Evolutionary conservation across 2,329 filamentous ascomycete species (phyloP).

Genomic region (Exophiala sp.): DNA sequence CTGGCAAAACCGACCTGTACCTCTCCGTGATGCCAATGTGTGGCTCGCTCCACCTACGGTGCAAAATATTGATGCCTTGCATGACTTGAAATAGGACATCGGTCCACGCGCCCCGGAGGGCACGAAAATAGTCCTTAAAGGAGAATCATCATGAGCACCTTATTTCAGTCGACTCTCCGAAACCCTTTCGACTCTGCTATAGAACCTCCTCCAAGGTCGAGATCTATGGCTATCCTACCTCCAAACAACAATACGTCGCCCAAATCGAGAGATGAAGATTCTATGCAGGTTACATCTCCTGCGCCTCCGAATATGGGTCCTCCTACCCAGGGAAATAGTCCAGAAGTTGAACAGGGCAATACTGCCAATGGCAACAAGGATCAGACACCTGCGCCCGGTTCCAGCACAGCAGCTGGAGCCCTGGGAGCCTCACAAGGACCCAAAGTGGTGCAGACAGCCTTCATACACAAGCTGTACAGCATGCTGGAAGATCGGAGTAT

Average conservation of each 20-base stretch:
- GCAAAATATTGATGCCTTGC: slow-evolving; percentile 23
- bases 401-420: slow-evolving; percentile 33
- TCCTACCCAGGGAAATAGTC: slow-evolving; percentile 43
- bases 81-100: slow-evolving; percentile 23
- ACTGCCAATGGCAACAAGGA: slow-evolving; percentile 32
- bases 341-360: slow-evolving; percentile 46
- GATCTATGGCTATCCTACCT: slow-evolving; percentile 26
- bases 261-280: slow-evolving; percentile 40
- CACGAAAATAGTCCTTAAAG: slow-evolving; percentile 10
- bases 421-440: slow-evolving; percentile 72
- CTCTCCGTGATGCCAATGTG: slow-evolving; percentile 16
- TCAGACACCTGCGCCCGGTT: slow-evolving; percentile 16
- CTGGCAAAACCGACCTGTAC: slow-evolving; percentile 12
- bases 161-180: slow-evolving; percentile 25
- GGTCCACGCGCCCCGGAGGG: slow-evolving; percentile 8
- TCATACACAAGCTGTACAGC: slow-evolving; percentile 98
- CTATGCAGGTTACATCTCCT: slow-evolving; percentile 54
- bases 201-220: slow-evolving; percentile 18
- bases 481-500: slow-evolving; percentile 96
- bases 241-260: slow-evolving; percentile 24
- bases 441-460: slow-evolving; percentile 96
- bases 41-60: slow-evolving; percentile 20
- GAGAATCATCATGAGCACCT: slow-evolving; percentile 27
- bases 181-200: slow-evolving; percentile 26
- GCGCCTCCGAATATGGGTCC: slow-evolving; percentile 48